Base-by-base conservation (phyloP, 805 yeast genomes). In the Clavispora phyllophila region DNA sequence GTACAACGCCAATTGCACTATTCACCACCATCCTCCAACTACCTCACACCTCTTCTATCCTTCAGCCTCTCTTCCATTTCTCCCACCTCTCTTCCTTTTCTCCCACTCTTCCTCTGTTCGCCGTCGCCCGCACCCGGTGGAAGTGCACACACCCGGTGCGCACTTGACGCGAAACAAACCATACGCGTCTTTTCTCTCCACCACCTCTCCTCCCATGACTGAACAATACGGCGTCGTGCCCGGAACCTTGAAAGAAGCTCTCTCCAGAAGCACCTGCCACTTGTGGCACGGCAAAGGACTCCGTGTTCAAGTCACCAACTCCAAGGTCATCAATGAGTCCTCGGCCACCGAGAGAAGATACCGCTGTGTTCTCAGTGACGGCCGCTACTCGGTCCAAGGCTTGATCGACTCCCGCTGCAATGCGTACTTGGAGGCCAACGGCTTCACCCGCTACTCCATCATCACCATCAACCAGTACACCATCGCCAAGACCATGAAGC, bases 401-500 rank as follows among this genome's bases (percentile, higher is more conserved):
- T 45, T 68, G 43, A 47, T 73, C 55, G 61, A 66, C 50, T 59
- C 72, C 46, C 71, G 73, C 26, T 65, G 72, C 35, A 67, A 66
- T 41, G 72, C 57, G 59, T 73, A 58, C 53, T 67, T 49, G 41
- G 66, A 60, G 38, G 54, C 58, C 39, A 61, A 70, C 41, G 76
- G 76, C 2, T 63, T 81, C 43, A 65, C 73, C 43, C 73, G 74
- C 49, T 60, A 62, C 38, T 64, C 72, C 32, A 62, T 76, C 32
- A 59, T 78, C 37, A 59, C 65, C 27, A 53, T 77, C 27, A 60
- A 62, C 29, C 65, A 64, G 27, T 76, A 67, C 47, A 66, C 67
- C 31, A 58, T 69, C 24, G 75, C 76, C 58, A 71, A 74, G 31
- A 68, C 73, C 32, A 69, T 65, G 56, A 78, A 76, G 52, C 72